Evolutionary conservation across 139 green algal species (phyloP).

Genomic region (Asterochloris sp.): DNA sequence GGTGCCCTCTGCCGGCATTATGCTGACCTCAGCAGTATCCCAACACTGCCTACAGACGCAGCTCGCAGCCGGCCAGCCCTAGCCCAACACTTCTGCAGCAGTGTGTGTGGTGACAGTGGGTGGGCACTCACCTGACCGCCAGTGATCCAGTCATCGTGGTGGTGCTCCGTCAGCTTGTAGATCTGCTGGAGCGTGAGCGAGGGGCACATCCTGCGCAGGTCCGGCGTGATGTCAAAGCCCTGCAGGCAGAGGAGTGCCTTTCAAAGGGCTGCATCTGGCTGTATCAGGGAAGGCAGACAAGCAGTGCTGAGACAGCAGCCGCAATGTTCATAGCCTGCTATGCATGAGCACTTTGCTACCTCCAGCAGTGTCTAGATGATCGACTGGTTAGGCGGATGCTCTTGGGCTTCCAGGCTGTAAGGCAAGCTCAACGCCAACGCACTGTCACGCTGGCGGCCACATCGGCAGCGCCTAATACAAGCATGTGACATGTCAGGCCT

Average conservation of each 20-base stretch:
- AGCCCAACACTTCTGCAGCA: background rate
- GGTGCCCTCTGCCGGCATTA: too few relatives aligned
- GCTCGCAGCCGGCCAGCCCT: background rate
- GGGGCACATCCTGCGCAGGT: constrained; percentile 34
- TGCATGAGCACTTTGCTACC: too few relatives aligned
- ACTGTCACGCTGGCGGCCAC: too few relatives aligned
- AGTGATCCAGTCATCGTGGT: constrained; percentile 64
- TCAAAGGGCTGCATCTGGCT: background rate
- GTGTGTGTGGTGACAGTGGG: background rate
- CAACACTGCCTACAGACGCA: background rate
- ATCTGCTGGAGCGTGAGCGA: constrained; percentile 51
- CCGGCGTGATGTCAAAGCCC: constrained; percentile 41
- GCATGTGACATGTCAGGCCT: too few relatives aligned
- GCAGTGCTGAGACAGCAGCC: background rate
- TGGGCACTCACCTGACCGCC: constrained; percentile 7
- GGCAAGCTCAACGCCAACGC: too few relatives aligned
- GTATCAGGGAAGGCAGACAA: background rate
- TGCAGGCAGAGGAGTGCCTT: background rate
- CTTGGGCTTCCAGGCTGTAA: too few relatives aligned
- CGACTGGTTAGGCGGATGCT: too few relatives aligned
- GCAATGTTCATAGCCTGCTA: too few relatives aligned
- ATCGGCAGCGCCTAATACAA: too few relatives aligned
- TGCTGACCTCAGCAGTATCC: too few relatives aligned
- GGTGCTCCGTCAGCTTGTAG: constrained; percentile 51
- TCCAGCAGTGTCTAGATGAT: too few relatives aligned